A percentile compares a stretch with the other conserved stretches of the same genome.
Conservation (phyloP, 1,139 yeast genomes). For the Magnusiomyces sp. region DNA sequence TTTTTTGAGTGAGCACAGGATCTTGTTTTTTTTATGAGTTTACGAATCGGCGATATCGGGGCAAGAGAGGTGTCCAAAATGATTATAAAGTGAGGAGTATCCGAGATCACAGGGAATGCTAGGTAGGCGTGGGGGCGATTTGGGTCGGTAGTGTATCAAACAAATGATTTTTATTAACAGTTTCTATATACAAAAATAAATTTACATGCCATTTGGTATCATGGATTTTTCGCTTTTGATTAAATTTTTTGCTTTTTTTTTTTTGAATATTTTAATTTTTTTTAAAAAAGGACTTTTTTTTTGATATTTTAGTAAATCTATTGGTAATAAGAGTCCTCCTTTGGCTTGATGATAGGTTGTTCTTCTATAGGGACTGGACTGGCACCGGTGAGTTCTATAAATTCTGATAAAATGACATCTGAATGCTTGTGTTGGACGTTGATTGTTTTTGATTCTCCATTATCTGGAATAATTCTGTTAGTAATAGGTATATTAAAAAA, state of each 20-base stretch:
- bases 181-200: neutral
- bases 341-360: constrained; percentile 16
- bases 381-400: constrained; percentile 33
- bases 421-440: constrained; percentile 36
- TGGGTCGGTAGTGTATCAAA: neutral
- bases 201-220: neutral
- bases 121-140: neutral
- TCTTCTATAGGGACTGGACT: constrained; percentile 29
- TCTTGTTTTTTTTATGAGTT: neutral
- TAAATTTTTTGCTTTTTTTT: neutral
- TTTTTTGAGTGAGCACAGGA: too few relatives aligned
- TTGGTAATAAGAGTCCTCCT: too few relatives aligned
- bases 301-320: neutral
- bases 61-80: neutral
- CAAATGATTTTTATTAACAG: neutral
- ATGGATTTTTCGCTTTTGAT: neutral
- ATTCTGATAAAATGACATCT: constrained; percentile 34
- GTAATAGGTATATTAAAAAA: neutral
- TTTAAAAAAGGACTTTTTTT: neutral
- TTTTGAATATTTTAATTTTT: neutral
- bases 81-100: neutral
- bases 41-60: neutral
- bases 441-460: constrained; percentile 31
- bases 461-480: constrained; percentile 13
- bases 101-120: neutral